A percentile compares a stretch with the other conserved stretches of the same genome.
Conservation (phyloP, 305 asterid species). For the Fraxinus greggii region DNA sequence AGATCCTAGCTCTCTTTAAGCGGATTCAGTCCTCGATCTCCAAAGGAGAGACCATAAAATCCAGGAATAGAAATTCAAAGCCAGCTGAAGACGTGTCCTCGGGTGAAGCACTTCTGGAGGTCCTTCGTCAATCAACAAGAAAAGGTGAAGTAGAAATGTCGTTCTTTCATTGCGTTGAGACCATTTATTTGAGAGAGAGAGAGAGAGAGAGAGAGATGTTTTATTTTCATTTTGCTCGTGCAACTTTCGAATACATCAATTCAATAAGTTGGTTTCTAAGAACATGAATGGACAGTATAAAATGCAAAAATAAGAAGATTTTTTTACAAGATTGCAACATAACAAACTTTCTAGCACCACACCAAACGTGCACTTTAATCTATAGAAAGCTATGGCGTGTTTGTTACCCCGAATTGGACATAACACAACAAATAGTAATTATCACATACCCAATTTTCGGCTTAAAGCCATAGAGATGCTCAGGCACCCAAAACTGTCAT, state of each 20-base stretch:
- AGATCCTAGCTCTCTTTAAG: conserved; percentile 65
- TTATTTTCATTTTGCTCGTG: not conserved
- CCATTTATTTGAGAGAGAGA: not conserved
- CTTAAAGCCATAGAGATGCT: not conserved
- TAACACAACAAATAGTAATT: no score
- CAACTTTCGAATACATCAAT: not conserved
- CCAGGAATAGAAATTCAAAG: conserved; percentile 42
- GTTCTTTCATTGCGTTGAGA: not conserved
- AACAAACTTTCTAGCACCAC: not conserved
- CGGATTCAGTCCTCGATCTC: conserved; percentile 60
- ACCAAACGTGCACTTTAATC: not conserved
- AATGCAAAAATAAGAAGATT: not conserved
- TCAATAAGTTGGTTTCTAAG: not conserved
- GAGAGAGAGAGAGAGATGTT: no score
- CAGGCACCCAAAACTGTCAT: not conserved
- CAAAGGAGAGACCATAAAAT: conserved; percentile 37
- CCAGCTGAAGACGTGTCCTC: conserved; percentile 37
- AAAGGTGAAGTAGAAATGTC: conserved; percentile 36
- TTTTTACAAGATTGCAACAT: not conserved
- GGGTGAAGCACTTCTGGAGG: conserved; percentile 52
- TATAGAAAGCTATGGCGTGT: not conserved
- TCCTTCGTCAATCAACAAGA: conserved; percentile 50
- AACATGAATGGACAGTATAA: not conserved
- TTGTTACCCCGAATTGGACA: not conserved
- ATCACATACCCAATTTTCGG: not conserved